Evolutionary conservation across 2,329 filamentous ascomycete genomes (phyloP).

Genomic region (Fusarium sp.): DNA sequence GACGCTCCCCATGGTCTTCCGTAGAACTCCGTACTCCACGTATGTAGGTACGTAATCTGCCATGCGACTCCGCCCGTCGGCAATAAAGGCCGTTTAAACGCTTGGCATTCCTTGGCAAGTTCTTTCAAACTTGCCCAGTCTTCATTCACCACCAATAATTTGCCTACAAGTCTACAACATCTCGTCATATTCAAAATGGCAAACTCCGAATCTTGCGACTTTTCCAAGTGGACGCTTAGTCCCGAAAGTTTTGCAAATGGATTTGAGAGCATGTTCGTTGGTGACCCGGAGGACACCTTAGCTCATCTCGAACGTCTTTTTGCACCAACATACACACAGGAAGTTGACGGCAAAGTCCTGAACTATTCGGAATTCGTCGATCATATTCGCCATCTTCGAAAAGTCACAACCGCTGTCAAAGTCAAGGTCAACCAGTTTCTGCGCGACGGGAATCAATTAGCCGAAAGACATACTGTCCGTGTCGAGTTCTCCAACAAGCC

Average conservation of each 20-base stretch:
- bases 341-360: neutral
- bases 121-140: too few species aligned
- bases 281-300: neutral
- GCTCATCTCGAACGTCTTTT: neutral
- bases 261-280: constrained; percentile 10
- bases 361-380: neutral
- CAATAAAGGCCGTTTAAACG: too few species aligned
- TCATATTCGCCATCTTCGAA: constrained; percentile 4
- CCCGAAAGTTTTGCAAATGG: constrained; percentile 1
- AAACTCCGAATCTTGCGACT: neutral
- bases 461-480: constrained; percentile 3
- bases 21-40: too few species aligned
- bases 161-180: too few species aligned
- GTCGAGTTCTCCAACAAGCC: constrained; percentile 11
- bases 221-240: neutral
- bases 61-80: too few species aligned
- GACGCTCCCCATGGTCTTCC: too few species aligned
- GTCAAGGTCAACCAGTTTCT: constrained; percentile 10
- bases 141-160: too few species aligned
- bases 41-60: too few species aligned
- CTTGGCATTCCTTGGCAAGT: too few species aligned
- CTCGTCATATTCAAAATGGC: neutral
- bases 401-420: constrained; percentile 6
- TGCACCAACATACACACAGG: neutral
- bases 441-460: constrained; percentile 1